Evolutionary conservation across 2,329 filamentous ascomycete species (phyloP), one percentile per base, ranked within the genome.

Genomic region (Arthrinium puccinioides): DNA sequence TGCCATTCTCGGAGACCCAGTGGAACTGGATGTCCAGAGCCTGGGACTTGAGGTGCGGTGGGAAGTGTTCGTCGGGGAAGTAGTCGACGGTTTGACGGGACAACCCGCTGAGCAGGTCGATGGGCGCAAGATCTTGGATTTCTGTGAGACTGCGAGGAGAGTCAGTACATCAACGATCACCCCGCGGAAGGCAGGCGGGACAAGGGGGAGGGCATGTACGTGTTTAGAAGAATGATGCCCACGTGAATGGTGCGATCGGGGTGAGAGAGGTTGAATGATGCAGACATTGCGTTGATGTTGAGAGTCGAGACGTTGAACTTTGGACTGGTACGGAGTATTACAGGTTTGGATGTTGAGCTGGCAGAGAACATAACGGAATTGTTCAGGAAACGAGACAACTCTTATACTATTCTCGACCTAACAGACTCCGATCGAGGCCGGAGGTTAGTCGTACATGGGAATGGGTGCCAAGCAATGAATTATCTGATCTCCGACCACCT

Each of bases 111-210:
- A 62, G 32, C 6, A 56, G 37, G 10, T 61, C 58, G 11, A 62
- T 43, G 1, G 56, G 56, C 4, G 54, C 59, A 4, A 61, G 49
- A n/a, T 62, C 58, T 3, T 62, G 49, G 6, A 57, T 41, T 26
- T 62, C 59, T 1, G 53, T 61, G 6, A 45, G 28, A 21, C 55
- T 62, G 39, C 18, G 24, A 23, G 24, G 16, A n/a, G 21, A 13
- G 21, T 19, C n/a, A 36, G 19, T 21, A 13, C 8, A 32, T 19
- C 18, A 16, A 11, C 32, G 26, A 23, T 9, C 6, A 21, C 9
- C 20, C 4, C 8, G 5, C 13, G 19, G n/a, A 15, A n/a, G 19
- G 24, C n/a, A 9, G 13, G 16, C n/a, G n/a, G n/a, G n/a, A n/a
- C n/a, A n/a, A 20, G n/a, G 11, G 36, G 7, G 13, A 6, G 6